Base-by-base conservation (phyloP, 2,329 filamentous ascomycete genomes). In the Fusarium subglutinans region DNA sequence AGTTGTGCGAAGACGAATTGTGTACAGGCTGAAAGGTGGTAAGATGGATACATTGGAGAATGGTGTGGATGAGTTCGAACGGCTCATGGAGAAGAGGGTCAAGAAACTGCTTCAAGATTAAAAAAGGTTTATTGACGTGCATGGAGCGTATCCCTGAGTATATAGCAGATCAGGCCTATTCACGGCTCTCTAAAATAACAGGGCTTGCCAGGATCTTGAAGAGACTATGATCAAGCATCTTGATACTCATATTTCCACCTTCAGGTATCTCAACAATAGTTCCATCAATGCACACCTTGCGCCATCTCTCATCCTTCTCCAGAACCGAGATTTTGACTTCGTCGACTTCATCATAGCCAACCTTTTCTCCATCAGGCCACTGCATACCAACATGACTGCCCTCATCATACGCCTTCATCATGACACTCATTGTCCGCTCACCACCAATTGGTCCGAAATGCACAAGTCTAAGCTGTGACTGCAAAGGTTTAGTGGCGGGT, bases 221-320 rank as follows among this genome's bases (percentile, higher is more conserved):
- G 33, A 82, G 79, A n/a, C 81, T 79, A 47, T 78, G 74, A 14
- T 81, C 79, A 30, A 88, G 86, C 77, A 84, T 88, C 70, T 81
- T 82, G 2, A 98, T 87, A 67, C 90, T 88, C 81, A 97, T 89
- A 86, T 90, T 92, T 0, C 95, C 95, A 5, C 88, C 90, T 58
- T 86, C 81, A 26, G 93, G 92, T 2, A 98, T 84, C 66, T 90
- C 88, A 7, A 98, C 90, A 77, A 97, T 97, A 60, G 92, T 94
- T 7, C 96, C 96, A 81, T 98, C 96, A n/a, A 98, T 87, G 80
- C 96, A 98, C 20, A 97, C 89, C 78, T 95, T 90, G 69, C 96
- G 87, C 95, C 95, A 98, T 59, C 90, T 86, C 51, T 85, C 85
- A n/a, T 94, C 90, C 22, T 89, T 85, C 78, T 96, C 93, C 3